Evolutionary conservation across 257 asterid species (phyloP), one percentile per base, ranked within the genome.

Genomic region (Solanum tarapatanum): DNA sequence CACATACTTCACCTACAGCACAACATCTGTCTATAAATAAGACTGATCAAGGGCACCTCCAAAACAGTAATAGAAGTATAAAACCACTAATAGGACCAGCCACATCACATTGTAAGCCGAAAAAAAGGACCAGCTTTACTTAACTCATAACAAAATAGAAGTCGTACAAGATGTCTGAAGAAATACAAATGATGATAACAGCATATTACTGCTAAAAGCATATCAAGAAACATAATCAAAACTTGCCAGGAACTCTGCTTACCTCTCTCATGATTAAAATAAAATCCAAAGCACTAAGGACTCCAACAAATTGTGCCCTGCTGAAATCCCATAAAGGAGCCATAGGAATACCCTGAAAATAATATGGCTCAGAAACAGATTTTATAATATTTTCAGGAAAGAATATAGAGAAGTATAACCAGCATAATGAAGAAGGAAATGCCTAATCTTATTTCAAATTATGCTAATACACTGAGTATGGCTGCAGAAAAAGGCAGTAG

Each of bases 201-300:
- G 28, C 43, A 45, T 45, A 48, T 82, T 48, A 48, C 21, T 48
- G 21, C 41, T 82, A 48, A 82, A 82, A 32, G 43, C 68, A 35
- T 23, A 69, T 82, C 33, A 28, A 82, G 23, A 48, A 62, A 30
- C 60, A 21, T 72, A 17, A 87, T 36, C 70, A 80, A 24, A 39
- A 83, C 80, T 41, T 83, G 43, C 30, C 75, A 51, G 69, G 85
- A 85, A 83, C 48, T 70, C 17, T 43, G 74, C 45, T 66, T 94
- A 95, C 99, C 98, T 95, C 99, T 89, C 92, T 91, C 98, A 95
- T 92, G 82, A 96, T 96, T 88, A 95, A 92, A 90, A 96, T 96
- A 89, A 96, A 96, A 93, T 96, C 98, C 89, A 93, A 87, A 23
- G 98, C 95, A 79, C 98, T 96, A 68, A 96, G 97, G 88, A 95